These are phyloP conservation scores for Schizothecium vesticola DNA, from an alignment of 495 filamentous ascomycete genomes.

Conservation along the genomic window DNA sequence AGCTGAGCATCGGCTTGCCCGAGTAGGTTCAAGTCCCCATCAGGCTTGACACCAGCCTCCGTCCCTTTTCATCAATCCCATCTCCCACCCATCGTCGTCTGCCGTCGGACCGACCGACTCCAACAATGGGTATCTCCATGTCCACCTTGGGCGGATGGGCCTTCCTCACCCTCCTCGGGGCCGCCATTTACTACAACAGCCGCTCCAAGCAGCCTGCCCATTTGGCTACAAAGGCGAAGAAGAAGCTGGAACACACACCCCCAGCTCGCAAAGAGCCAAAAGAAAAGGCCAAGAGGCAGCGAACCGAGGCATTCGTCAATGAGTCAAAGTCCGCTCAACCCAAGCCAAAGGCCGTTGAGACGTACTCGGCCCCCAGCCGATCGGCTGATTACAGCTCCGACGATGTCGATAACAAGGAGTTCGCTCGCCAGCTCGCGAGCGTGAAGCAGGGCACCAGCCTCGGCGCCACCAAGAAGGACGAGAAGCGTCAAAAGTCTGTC, in stretches of 20 bases:
- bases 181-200: slow-evolving; percentile 15
- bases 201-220: slow-evolving; percentile 15
- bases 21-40: background rate
- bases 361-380: slow-evolving; percentile 13
- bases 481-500: slow-evolving; percentile 55
- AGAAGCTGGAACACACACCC: slow-evolving; percentile 29
- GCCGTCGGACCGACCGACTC: background rate
- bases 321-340: slow-evolving; percentile 29
- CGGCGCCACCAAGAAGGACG: slow-evolving; percentile 52
- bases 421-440: slow-evolving; percentile 63
- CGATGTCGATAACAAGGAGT: slow-evolving; percentile 62
- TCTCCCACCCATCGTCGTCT: background rate
- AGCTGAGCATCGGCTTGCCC: background rate
- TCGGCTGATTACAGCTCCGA: slow-evolving; percentile 37
- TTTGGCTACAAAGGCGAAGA: slow-evolving; percentile 30
- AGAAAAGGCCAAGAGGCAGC: slow-evolving; percentile 26
- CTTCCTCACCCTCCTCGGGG: slow-evolving; percentile 46
- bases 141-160: slow-evolving; percentile 52
- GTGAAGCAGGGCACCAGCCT: slow-evolving; percentile 59
- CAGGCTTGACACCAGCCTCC: background rate
- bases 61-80: background rate
- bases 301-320: slow-evolving; percentile 11
- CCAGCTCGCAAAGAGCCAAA: slow-evolving; percentile 27
- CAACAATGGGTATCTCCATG: slow-evolving; percentile 38
- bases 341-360: slow-evolving; percentile 25